A percentile compares a stretch with the other conserved stretches of the same genome.
Conservation (phyloP, 129 eudicot genomes). For the Helichrysum umbraculigerum region DNA sequence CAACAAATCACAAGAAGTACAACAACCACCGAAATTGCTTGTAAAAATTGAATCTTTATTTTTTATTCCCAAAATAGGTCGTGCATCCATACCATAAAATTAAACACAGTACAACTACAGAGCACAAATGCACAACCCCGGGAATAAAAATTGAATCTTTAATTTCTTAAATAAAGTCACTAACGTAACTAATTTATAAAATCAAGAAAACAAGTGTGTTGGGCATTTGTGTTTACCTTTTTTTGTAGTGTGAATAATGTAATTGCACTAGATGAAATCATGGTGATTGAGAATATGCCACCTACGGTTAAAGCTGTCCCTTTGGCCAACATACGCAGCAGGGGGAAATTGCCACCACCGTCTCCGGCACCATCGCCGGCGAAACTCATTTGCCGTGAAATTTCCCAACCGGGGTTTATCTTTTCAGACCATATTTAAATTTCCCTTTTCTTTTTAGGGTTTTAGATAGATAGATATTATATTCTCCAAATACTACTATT, state of each 20-base stretch:
- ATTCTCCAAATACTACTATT: too few species aligned
- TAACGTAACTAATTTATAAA: neutral
- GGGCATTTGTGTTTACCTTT: slow-evolving; percentile 28
- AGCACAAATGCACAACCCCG: neutral
- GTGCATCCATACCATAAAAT: slow-evolving; percentile 22
- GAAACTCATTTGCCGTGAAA: slow-evolving; percentile 54
- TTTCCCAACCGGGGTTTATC: slow-evolving; percentile 37
- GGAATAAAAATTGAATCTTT: neutral
- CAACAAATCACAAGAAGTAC: neutral
- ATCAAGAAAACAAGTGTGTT: neutral
- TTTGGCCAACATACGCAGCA: slow-evolving; percentile 43
- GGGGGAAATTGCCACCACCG: slow-evolving; percentile 19
- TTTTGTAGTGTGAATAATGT: slow-evolving; percentile 31
- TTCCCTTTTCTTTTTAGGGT: neutral
- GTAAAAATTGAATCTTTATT: neutral
- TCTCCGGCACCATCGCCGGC: slow-evolving; percentile 21
- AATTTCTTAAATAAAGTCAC: neutral
- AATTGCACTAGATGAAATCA: slow-evolving; percentile 41
- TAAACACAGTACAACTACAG: too few species aligned
- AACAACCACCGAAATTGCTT: neutral
- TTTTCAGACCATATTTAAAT: slow-evolving; percentile 1
- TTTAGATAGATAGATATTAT: too few species aligned
- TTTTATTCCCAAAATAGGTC: neutral
- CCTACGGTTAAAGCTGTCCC: slow-evolving; percentile 48
- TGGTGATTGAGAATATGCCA: slow-evolving; percentile 42